Conservation (phyloP, 176 grass and related monocot genomes). For the Lolium perenne region DNA sequence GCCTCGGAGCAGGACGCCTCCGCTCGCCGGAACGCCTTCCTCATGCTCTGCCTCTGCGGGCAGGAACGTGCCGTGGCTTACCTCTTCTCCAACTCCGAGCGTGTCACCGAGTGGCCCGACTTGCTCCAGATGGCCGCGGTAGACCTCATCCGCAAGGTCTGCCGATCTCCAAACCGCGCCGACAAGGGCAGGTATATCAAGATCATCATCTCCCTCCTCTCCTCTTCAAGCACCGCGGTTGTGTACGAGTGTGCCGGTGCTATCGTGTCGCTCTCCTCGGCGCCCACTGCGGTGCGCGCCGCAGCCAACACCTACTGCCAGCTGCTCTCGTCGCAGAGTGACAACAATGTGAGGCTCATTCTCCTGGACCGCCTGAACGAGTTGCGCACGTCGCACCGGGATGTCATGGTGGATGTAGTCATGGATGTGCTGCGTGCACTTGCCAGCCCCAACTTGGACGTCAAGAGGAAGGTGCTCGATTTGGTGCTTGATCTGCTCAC, state of each 20-base stretch:
- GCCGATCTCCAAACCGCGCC: constrained; percentile 51
- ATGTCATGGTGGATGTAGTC: constrained; percentile 74
- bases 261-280: constrained; percentile 61
- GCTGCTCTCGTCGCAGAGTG: constrained; percentile 69
- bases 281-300: constrained; percentile 59
- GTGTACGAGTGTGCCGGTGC: constrained; percentile 67
- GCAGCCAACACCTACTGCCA: constrained; percentile 74
- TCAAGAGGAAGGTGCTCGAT: constrained; percentile 74
- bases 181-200: constrained; percentile 81
- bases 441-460: constrained; percentile 68
- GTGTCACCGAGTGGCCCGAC: constrained; percentile 65
- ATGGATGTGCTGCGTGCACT: constrained; percentile 75
- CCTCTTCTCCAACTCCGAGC: constrained; percentile 62
- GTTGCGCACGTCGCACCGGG: constrained; percentile 53
- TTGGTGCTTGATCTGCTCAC: constrained; percentile 71
- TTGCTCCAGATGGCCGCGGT: constrained; percentile 73
- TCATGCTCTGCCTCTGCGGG: constrained; percentile 59
- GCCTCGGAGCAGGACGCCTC: constrained; percentile 65
- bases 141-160: constrained; percentile 77
- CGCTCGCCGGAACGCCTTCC: constrained; percentile 70
- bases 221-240: constrained; percentile 41
- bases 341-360: constrained; percentile 83
- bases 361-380: constrained; percentile 70
- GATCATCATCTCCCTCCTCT: constrained; percentile 63
- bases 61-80: constrained; percentile 64